Conservation (phyloP, 2,329 filamentous ascomycete genomes). For the Phoma sp. region DNA sequence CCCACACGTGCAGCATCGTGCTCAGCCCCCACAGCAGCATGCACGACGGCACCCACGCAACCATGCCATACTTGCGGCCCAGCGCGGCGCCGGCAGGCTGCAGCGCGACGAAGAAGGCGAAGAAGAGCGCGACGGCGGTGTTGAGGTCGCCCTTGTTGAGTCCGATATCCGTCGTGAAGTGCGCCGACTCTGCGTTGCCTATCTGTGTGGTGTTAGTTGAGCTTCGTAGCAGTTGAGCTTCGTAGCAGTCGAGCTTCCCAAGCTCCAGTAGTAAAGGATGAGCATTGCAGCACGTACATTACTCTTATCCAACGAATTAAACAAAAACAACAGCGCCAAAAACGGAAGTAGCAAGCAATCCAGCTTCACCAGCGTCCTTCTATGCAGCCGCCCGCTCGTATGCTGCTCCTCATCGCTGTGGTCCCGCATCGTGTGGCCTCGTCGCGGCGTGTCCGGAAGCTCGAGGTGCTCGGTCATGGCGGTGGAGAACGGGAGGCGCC, state of each 20-base stretch:
- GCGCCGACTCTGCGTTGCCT: slow-evolving; percentile 64
- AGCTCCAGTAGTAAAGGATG: too few species aligned
- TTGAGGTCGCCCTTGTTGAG: slow-evolving; percentile 62
- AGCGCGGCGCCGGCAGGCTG: slow-evolving; percentile 66
- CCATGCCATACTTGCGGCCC: slow-evolving; percentile 63
- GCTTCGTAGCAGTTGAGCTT: too few species aligned
- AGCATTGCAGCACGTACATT: too few species aligned
- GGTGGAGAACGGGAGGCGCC: background rate
- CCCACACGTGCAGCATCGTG: slow-evolving; percentile 58
- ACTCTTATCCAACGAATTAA: slow-evolving; percentile 61
- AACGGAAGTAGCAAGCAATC: slow-evolving; percentile 61
- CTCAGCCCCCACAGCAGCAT: slow-evolving; percentile 63
- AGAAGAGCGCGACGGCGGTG: slow-evolving; percentile 64
- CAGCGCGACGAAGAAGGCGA: slow-evolving; percentile 65
- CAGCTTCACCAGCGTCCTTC: slow-evolving; percentile 56
- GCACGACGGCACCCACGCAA: slow-evolving; percentile 63
- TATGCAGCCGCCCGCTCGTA: slow-evolving; percentile 31
- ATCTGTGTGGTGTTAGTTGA: slow-evolving; percentile 41
- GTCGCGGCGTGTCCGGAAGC: too few species aligned
- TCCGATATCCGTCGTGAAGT: slow-evolving; percentile 65
- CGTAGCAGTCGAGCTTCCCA: too few species aligned
- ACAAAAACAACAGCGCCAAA: slow-evolving; percentile 59
- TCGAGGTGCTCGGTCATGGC: slow-evolving; percentile 1
- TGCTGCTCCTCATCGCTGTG: slow-evolving; percentile 6
- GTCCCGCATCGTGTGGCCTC: slow-evolving; percentile 9